Conservation (phyloP, 2,329 filamentous ascomycete genomes). For the Hypoxylon sp. region DNA sequence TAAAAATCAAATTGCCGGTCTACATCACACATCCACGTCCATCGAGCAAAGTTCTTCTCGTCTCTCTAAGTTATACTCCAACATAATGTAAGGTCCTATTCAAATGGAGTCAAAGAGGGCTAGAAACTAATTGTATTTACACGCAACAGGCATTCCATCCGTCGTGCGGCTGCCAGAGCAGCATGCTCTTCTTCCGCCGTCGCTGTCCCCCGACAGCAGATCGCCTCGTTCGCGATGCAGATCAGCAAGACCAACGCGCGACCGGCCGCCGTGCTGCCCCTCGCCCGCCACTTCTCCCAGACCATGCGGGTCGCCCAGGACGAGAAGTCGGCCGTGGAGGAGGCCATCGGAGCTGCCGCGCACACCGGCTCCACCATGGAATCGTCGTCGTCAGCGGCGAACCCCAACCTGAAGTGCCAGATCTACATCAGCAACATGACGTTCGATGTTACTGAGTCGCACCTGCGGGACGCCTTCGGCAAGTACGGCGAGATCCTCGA, state of each 20-base stretch:
- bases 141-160: conserved; percentile 48
- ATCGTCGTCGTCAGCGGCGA: neutral
- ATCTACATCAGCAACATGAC: conserved; percentile 77
- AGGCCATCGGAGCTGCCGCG: conserved; percentile 16
- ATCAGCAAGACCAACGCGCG: conserved; percentile 45
- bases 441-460: conserved; percentile 73
- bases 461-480: conserved; percentile 69
- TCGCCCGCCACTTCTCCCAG: conserved; percentile 50
- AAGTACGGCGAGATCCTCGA: conserved; percentile 52
- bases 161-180: conserved; percentile 50
- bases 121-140: conserved; percentile 29
- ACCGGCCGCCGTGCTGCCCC: conserved; percentile 38
- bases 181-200: conserved; percentile 46
- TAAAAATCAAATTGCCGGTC: neutral
- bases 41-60: neutral
- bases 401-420: neutral
- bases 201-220: conserved; percentile 48
- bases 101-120: neutral
- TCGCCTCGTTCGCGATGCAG: conserved; percentile 46
- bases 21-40: neutral
- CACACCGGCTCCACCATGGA: neutral
- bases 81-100: conserved; percentile 41
- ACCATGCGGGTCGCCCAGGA: conserved; percentile 44
- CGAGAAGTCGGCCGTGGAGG: conserved; percentile 26
- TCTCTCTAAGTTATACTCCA: neutral